Conservation (phyloP, 768 basidiomycete species). For the Auriculariales sp. region DNA sequence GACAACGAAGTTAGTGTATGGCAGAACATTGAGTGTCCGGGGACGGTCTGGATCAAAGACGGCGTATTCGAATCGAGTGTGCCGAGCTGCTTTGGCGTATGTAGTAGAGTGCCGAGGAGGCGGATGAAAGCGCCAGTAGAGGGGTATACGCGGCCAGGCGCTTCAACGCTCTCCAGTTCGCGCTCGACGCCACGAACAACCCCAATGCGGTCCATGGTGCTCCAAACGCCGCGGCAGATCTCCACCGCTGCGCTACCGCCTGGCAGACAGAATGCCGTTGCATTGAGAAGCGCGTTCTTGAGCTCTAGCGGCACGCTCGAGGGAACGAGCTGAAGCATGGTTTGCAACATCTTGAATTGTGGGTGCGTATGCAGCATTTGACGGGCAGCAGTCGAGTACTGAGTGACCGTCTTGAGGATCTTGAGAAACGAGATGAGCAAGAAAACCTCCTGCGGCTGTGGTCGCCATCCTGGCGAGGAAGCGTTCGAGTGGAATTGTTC, state of each 20-base stretch:
- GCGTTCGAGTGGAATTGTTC: conserved; percentile 32
- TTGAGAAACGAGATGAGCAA: conserved; percentile 71
- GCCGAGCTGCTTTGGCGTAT: conserved; percentile 60
- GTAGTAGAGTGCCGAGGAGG: conserved; percentile 69
- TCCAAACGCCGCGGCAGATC: conserved; percentile 73
- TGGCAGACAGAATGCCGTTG: conserved; percentile 69
- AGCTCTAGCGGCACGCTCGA: conserved; percentile 78
- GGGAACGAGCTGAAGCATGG: conserved; percentile 63
- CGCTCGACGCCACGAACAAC: conserved; percentile 75
- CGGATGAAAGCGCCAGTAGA: conserved; percentile 79
- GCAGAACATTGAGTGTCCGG: conserved; percentile 16
- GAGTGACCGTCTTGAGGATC: conserved; percentile 61
- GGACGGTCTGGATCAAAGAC: too few relatives aligned
- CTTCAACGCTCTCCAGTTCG: conserved; percentile 80
- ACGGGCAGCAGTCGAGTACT: conserved; percentile 62
- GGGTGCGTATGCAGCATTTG: conserved; percentile 61
- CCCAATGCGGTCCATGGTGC: conserved; percentile 68
- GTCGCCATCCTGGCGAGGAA: conserved; percentile 9
- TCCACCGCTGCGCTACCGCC: conserved; percentile 62
- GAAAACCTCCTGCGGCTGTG: conserved; percentile 54
- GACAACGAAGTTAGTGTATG: conserved; percentile 75
- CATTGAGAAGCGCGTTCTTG: conserved; percentile 73
- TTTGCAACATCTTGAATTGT: conserved; percentile 70
- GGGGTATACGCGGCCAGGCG: conserved; percentile 65
- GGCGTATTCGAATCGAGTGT: conserved; percentile 42